phyloP scores from a whole-genome alignment of 805 yeast genomes.

The Kodamaea hsintzibuensis region DNA sequence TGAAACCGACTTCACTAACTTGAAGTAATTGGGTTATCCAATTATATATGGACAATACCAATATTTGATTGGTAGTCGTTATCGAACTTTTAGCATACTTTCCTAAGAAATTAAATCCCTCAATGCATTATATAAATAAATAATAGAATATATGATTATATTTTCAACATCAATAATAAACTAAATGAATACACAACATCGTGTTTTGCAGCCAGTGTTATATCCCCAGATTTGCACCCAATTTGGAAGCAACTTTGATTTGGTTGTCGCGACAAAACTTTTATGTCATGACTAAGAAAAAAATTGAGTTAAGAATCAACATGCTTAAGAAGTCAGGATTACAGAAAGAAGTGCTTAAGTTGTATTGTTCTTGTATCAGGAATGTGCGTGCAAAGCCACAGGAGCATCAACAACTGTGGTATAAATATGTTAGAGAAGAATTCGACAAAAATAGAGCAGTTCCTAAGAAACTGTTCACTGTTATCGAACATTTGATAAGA shows the following conservation, averaged over 20 bases:
- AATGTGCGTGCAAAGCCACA: constrained; percentile 47
- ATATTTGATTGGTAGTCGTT: too few relatives aligned
- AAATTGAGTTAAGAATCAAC: not conserved
- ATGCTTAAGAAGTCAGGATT: constrained; percentile 46
- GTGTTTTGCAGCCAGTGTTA: too few relatives aligned
- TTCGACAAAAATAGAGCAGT: constrained; percentile 58
- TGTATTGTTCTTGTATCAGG: constrained; percentile 52
- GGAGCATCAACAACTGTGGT: constrained; percentile 46
- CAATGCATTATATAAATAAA: not conserved
- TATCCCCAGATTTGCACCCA: not conserved
- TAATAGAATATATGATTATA: too few relatives aligned
- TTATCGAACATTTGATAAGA: constrained; percentile 82
- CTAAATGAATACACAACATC: too few relatives aligned
- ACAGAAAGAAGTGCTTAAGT: constrained; percentile 47
- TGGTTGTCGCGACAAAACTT: too few relatives aligned
- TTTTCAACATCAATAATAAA: too few relatives aligned
- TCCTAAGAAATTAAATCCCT: too few relatives aligned
- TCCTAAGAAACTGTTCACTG: constrained; percentile 76
- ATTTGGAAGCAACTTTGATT: not conserved
- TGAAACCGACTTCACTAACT: constrained; percentile 58
- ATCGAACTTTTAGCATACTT: too few relatives aligned
- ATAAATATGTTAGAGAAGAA: constrained; percentile 53
- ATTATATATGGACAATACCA: too few relatives aligned
- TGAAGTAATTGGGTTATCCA: constrained; percentile 17
- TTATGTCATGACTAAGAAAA: not conserved